A percentile compares a stretch with the other conserved stretches of the same genome.
These are phyloP conservation scores for Luffa aegyptiaca DNA, from an alignment of 306 rosid species.

Conservation along the genomic window DNA sequence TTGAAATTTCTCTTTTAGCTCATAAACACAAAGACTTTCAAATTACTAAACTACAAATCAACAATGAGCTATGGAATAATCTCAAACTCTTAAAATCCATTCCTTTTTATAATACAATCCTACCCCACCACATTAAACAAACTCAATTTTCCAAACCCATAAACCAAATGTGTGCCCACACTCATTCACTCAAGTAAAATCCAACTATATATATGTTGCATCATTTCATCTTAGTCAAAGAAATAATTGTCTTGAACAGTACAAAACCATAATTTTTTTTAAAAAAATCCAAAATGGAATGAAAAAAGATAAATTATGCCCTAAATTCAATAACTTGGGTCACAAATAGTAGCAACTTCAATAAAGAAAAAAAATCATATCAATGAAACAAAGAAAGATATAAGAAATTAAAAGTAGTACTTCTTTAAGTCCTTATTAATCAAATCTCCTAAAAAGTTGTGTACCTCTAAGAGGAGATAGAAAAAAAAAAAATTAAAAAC, in stretches of 20 bases:
- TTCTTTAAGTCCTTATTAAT: not conserved
- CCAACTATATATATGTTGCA: not conserved
- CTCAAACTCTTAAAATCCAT: too few species aligned
- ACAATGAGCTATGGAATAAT: too few species aligned
- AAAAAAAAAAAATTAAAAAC: not conserved
- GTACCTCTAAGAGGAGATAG: not conserved
- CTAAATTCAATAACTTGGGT: not conserved
- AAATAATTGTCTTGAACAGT: too few species aligned
- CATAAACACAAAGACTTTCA: not conserved
- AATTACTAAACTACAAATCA: not conserved
- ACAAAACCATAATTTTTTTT: too few species aligned
- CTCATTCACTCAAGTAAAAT: not conserved
- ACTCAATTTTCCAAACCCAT: not conserved
- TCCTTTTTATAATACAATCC: too few species aligned
- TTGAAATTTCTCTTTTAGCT: not conserved
- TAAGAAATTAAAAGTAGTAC: not conserved
- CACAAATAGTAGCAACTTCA: not conserved
- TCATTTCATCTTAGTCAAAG: not conserved
- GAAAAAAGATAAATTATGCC: not conserved
- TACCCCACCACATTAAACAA: not conserved
- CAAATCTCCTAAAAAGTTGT: constrained; percentile 1
- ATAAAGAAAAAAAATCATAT: not conserved
- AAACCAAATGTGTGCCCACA: not conserved
- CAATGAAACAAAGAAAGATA: not conserved
- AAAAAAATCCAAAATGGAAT: not conserved